Evolutionary conservation across 169 alveolate genomes (phyloP), one percentile per base, ranked within the genome.

Genomic region (Theileria sp.): DNA sequence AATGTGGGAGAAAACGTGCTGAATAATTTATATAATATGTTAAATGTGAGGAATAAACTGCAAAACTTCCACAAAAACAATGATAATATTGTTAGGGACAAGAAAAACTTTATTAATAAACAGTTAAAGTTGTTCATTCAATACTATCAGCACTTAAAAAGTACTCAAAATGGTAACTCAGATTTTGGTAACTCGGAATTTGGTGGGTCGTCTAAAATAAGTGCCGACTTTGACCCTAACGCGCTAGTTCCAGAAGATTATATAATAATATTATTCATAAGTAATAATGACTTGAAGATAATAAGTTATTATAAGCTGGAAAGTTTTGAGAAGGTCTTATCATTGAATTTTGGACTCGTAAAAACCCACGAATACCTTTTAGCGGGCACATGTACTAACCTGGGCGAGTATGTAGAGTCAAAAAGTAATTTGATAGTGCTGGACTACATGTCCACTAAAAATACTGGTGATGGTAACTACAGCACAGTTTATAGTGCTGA

Each of bases 321-420:
- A 28, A 80, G 87, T 6, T 68, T 77, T 68, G 86, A 76, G 49
- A 28, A 69, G 25, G 83, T 84, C 13, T 56, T 84, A 26, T 84
- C 90, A 9, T 3, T 84, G 65, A 61, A 84, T 15, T 84, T 84
- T 21, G 90, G 90, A 23, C 73, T 76, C 3, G 71, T 84, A n/a
- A 80, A 81, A 50, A 68, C 71, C 34, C 25, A 68, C 54, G 90
- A 84, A 34, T 67, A 67, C 71, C 82, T 84, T 32, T 50, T 84
- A 19, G 66, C 78, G 0, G 90, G 90, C 28, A 84, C 90, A 25
- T 65, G 82, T 50, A 76, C 86, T 1, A 77, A 73, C 71, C 73
- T 84, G 26, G 90, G 90, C 30, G 90, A 84, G 69, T 68, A 77
- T 26, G 79, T 84, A 10, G 90, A 84, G 19, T 71, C 84, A 32